A percentile compares a stretch with the other conserved stretches of the same genome.
Conservation (phyloP, 2,329 filamentous ascomycete genomes). For the Diaporthe ilicicola region DNA sequence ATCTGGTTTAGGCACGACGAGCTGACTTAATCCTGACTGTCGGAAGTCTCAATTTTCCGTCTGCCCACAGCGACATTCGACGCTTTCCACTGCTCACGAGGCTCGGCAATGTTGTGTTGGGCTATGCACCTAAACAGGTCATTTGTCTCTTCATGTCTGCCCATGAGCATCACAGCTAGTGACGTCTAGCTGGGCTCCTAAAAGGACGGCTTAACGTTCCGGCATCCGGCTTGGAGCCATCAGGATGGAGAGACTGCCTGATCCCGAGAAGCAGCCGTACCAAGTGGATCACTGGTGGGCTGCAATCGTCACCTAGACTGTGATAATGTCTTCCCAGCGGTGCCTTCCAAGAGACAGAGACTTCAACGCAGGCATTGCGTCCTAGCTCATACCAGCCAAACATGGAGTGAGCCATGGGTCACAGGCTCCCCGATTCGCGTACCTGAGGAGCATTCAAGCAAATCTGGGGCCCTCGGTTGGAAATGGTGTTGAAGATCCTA, state of each 20-base stretch:
- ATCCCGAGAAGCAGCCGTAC: no score
- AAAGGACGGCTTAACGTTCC: neutral
- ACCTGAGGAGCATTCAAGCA: neutral
- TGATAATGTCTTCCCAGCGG: neutral
- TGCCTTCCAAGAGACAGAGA: neutral
- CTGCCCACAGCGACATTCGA: neutral
- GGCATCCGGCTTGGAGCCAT: neutral
- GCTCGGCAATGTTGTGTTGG: neutral
- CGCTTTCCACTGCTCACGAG: neutral
- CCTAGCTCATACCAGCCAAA: neutral
- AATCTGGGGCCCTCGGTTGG: no score
- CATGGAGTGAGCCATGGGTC: neutral
- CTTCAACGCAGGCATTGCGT: neutral
- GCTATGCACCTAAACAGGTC: neutral
- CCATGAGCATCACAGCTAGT: neutral
- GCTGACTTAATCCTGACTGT: neutral
- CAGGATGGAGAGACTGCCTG: neutral
- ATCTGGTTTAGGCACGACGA: neutral
- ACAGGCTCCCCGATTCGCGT: no score
- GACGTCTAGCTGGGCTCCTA: neutral
- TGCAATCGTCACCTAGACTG: no score
- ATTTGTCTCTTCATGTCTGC: neutral
- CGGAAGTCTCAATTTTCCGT: constrained; percentile 12
- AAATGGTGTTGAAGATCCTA: neutral
- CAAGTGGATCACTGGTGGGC: neutral